phyloP scores from a whole-genome alignment of 306 rosid species.

The Vicia villosa region DNA sequence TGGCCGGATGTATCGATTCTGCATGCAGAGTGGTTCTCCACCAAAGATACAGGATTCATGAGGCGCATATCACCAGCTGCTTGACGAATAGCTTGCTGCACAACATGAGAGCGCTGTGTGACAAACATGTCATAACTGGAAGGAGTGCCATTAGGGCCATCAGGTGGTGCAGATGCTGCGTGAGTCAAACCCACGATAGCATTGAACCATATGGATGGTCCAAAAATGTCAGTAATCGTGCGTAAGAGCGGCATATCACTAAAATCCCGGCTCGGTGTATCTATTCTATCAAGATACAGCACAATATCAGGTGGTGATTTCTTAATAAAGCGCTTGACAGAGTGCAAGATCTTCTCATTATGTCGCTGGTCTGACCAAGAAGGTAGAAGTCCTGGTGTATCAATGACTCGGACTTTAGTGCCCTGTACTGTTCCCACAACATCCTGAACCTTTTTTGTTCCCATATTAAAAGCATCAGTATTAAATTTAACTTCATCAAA shows the following conservation, averaged over 20 bases:
- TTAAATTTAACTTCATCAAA: slow-evolving; percentile 85
- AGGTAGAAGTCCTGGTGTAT: slow-evolving; percentile 95
- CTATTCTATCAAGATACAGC: slow-evolving; percentile 90
- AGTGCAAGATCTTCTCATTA: slow-evolving; percentile 84
- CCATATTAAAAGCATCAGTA: slow-evolving; percentile 87
- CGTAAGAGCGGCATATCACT: slow-evolving; percentile 95
- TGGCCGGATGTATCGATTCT: slow-evolving; percentile 93
- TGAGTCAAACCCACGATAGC: slow-evolving; percentile 98
- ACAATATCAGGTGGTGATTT: slow-evolving; percentile 96
- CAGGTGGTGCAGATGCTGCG: slow-evolving; percentile 99
- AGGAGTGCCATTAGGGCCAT: slow-evolving; percentile 90
- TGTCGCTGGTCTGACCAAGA: slow-evolving; percentile 84
- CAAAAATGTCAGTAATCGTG: slow-evolving; percentile 88
- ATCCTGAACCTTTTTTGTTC: slow-evolving; percentile 95
- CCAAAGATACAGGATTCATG: slow-evolving; percentile 94
- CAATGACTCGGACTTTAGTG: slow-evolving; percentile 88
- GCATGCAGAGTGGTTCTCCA: slow-evolving; percentile 96
- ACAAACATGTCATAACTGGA: slow-evolving; percentile 96
- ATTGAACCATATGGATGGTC: slow-evolving; percentile 95
- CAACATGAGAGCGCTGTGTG: slow-evolving; percentile 94
- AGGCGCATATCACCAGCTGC: slow-evolving; percentile 99
- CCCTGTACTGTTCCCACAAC: slow-evolving; percentile 97
- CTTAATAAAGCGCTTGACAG: slow-evolving; percentile 79
- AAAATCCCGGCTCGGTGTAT: slow-evolving; percentile 87
- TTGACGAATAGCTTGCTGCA: slow-evolving; percentile 98